Evolutionary conservation across 2,329 filamentous ascomycete genomes (phyloP).

Genomic region (Aureobasidium sp.): DNA sequence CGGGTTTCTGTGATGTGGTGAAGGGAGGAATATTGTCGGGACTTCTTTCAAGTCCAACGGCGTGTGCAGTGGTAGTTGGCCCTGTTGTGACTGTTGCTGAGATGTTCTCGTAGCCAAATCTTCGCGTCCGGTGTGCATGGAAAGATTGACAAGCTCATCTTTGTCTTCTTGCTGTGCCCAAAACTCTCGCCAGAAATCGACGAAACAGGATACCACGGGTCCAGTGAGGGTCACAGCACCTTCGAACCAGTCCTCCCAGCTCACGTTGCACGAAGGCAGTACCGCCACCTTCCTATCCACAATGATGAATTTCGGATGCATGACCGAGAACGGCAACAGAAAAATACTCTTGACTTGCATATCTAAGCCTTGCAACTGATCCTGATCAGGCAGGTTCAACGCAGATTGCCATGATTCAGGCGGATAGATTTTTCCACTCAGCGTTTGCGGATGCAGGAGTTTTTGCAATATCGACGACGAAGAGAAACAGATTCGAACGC

Average conservation of each 20-base stretch:
- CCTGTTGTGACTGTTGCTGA: not conserved
- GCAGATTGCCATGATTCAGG: conserved; percentile 48
- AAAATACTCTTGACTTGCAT: conserved; percentile 69
- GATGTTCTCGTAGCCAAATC: not conserved
- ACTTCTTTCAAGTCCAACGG: conserved; percentile 20
- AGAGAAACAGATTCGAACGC: conserved; percentile 68
- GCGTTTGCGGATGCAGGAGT: conserved; percentile 59
- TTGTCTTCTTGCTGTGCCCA: conserved; percentile 43
- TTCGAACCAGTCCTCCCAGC: conserved; percentile 83
- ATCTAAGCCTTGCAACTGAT: conserved; percentile 52
- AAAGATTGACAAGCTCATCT: not conserved
- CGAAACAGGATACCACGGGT: conserved; percentile 50
- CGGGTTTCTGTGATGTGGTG: conserved; percentile 62
- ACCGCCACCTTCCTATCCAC: conserved; percentile 59
- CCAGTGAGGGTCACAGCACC: conserved; percentile 61
- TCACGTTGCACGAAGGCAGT: conserved; percentile 74
- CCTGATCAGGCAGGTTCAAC: conserved; percentile 54
- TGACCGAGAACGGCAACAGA: conserved; percentile 71
- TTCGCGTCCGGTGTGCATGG: not conserved
- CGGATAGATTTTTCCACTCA: conserved; percentile 53
- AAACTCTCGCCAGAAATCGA: conserved; percentile 58
- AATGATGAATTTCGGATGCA: conserved; percentile 78
- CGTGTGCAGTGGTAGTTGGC: not conserved
- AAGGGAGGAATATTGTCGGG: conserved; percentile 60
- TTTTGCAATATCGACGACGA: conserved; percentile 66